Percentiles rank a stretch among this genome's conserved stretches.
Conservation (phyloP, 1,284 basidiomycete species). For the Thelephora terrestris region DNA sequence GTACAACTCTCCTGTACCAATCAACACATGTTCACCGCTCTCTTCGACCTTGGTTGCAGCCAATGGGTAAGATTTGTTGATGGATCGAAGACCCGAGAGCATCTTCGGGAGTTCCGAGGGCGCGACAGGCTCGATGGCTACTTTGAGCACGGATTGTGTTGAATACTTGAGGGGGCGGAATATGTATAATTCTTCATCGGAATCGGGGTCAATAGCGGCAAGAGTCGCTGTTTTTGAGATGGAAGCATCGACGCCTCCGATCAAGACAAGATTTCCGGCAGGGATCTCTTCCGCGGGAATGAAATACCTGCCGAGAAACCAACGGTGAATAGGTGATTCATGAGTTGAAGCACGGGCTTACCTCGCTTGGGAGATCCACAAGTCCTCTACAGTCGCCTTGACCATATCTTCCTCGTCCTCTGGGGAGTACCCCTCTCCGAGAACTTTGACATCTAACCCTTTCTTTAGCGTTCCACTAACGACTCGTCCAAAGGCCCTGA, state of each 20-base stretch:
- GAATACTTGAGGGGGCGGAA: conserved; percentile 94
- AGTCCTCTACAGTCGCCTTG: conserved; percentile 73
- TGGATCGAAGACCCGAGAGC: conserved; percentile 90
- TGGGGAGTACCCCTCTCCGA: conserved; percentile 93
- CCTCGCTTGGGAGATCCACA: conserved; percentile 89
- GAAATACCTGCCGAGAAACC: conserved; percentile 54
- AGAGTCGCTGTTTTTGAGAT: conserved; percentile 95
- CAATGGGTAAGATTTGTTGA: conserved; percentile 97
- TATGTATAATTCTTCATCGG: conserved; percentile 70
- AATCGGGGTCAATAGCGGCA: conserved; percentile 60
- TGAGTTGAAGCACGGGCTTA: conserved; percentile 19
- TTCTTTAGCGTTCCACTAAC: conserved; percentile 84
- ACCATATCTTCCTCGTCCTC: conserved; percentile 99
- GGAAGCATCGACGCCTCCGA: conserved; percentile 89
- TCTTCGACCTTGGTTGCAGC: conserved; percentile 96
- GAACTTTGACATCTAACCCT: conserved; percentile 85
- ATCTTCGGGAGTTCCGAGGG: conserved; percentile 98
- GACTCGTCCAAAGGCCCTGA: conserved; percentile 92
- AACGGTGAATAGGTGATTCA: conserved; percentile 10
- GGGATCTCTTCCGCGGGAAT: conserved; percentile 83
- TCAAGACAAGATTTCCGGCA: conserved; percentile 87
- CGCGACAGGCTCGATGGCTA: conserved; percentile 96
- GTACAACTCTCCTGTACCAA: conserved; percentile 96
- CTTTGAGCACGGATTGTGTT: conserved; percentile 96
- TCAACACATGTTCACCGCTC: conserved; percentile 93